Evolutionary conservation across 1,284 basidiomycete species (phyloP).

Genomic region (Ganoderma resinaceum): DNA sequence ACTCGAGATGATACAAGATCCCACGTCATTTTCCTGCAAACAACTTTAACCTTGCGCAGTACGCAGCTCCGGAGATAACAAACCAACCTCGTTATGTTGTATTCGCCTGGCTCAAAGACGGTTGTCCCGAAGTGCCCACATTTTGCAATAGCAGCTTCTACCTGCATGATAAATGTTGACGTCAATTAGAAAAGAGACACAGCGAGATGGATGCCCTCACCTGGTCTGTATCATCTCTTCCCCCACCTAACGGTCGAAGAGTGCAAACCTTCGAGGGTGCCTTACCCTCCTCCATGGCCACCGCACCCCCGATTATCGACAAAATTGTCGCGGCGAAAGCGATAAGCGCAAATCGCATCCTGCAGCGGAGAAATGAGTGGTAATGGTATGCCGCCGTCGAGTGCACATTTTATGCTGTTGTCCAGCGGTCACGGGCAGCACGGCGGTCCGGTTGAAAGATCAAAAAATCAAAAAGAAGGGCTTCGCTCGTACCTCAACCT

Average conservation of each 20-base stretch:
- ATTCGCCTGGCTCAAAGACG: slow-evolving; percentile 50
- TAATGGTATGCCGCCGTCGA: too few species aligned
- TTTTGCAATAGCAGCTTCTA: slow-evolving; percentile 55
- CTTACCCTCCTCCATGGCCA: neutral
- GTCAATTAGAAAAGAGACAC: neutral
- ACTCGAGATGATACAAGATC: slow-evolving; percentile 57
- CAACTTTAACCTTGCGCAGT: too few species aligned
- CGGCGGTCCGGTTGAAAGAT: neutral
- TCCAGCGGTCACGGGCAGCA: neutral
- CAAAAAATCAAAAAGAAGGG: neutral
- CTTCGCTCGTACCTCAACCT: neutral
- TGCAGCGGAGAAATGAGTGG: too few species aligned
- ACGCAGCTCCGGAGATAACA: too few species aligned
- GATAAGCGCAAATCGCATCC: neutral
- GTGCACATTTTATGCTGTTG: neutral
- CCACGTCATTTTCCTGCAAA: slow-evolving; percentile 68
- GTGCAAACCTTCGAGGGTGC: slow-evolving; percentile 36
- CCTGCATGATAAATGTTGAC: slow-evolving; percentile 37
- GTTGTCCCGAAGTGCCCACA: slow-evolving; percentile 63
- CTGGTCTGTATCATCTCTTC: slow-evolving; percentile 52
- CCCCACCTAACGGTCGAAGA: slow-evolving; percentile 47
- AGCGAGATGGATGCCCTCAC: slow-evolving; percentile 28
- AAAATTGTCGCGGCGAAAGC: neutral
- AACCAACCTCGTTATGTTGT: slow-evolving; percentile 59
- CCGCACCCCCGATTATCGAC: neutral